Evolutionary conservation across 345 rosid species (phyloP), one percentile per base, ranked within the genome.

Genomic region (Pistacia vera): DNA sequence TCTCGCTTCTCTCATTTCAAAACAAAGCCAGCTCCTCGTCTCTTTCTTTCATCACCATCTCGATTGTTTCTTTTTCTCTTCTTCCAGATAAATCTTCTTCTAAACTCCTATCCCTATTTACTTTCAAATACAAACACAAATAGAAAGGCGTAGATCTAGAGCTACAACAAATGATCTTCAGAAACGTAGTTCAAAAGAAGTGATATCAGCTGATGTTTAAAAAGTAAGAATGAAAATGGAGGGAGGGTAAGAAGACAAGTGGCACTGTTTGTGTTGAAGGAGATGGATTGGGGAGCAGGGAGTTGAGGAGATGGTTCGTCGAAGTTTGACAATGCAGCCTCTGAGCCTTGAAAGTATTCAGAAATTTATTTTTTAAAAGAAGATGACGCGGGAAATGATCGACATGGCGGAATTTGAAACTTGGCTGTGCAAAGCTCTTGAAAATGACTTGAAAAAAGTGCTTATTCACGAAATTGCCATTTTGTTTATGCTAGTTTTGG

Each of bases 1-100:
- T 89, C 86, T 92, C 98, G n/a, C 92, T 88, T 79, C 87, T 86
- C 89, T 84, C 93, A 92, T 88, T 84, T 94, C 95, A 16, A 94
- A 94, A 94, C 67, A 93, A 74, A 70, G 93, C 83, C 9, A 92
- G 92, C 72, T 92, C 94, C 51, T 92, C 97, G 56, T 92, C 97
- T 78, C 83, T 88, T 72, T 92, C 95, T 68, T 81, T 84, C 86
- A 83, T 76, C 74, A 75, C 83, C 74, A 81, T 85, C 28, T 69
- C 75, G 25, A 44, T 12, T 55, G 33, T 30, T 30, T 30, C n/a
- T n/a, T 30, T 30, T 30, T 30, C 13, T 17, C 55, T 22, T 35
- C 2, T 69, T 35, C 61, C 55, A 1, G 4, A 5, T 57, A 10
- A 33, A 33, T 28, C 17, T 33, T 30, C 46, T 52, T 9, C 46